A percentile compares a stretch with the other conserved stretches of the same genome.
phyloP scores from a whole-genome alignment of 1,139 yeast species.

The Waltiozyma sp. region DNA sequence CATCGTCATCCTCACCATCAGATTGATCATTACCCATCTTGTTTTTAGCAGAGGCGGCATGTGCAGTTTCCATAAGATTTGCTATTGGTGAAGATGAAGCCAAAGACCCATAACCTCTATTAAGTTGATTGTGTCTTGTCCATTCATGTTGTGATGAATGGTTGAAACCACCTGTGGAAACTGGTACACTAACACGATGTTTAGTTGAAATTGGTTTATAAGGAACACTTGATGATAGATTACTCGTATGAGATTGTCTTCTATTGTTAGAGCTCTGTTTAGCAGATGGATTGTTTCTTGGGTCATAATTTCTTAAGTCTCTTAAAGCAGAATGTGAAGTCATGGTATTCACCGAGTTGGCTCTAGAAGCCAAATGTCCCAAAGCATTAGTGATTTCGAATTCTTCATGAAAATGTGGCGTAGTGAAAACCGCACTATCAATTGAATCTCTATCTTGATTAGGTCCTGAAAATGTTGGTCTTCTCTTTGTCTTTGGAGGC shows the following conservation, averaged over 20 bases:
- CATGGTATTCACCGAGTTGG: slow-evolving; percentile 3
- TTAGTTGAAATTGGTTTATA: not conserved
- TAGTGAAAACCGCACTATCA: not conserved
- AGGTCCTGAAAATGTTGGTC: slow-evolving; percentile 6
- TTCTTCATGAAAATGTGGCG: not conserved
- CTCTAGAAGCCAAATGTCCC: slow-evolving; percentile 5
- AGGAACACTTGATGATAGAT: not conserved
- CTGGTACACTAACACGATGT: slow-evolving; percentile 1
- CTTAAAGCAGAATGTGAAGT: slow-evolving; percentile 3
- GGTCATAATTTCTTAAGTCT: slow-evolving; percentile 12
- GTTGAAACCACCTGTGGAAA: slow-evolving; percentile 1
- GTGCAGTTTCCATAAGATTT: slow-evolving; percentile 8
- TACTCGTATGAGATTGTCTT: slow-evolving; percentile 1
- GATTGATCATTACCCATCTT: slow-evolving; percentile 6
- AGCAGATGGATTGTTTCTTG: slow-evolving; percentile 6
- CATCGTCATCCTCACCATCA: no score
- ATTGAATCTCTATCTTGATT: not conserved
- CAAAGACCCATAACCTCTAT: slow-evolving; percentile 1
- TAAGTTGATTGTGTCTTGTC: slow-evolving; percentile 2
- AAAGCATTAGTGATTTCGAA: slow-evolving; percentile 6
- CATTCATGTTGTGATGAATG: not conserved
- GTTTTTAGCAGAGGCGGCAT: slow-evolving; percentile 1
- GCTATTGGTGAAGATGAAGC: slow-evolving; percentile 2
- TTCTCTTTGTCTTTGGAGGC: slow-evolving; percentile 1
- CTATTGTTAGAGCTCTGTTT: slow-evolving; percentile 1